phyloP scores from a whole-genome alignment of 345 rosid species.

The Cardamine occulta region DNA sequence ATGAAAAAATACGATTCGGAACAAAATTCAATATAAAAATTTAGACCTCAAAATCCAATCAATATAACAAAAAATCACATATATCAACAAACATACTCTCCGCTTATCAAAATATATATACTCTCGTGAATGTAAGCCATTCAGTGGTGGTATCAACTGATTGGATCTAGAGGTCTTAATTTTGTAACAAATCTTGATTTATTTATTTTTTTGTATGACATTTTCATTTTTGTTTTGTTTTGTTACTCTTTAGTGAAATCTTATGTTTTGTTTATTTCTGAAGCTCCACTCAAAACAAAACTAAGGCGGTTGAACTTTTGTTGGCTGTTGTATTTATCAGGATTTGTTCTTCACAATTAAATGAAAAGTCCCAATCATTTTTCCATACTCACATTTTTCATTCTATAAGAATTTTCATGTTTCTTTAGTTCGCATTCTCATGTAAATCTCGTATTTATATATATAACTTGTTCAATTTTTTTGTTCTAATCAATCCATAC shows the following conservation, averaged over 20 bases:
- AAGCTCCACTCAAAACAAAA: not conserved
- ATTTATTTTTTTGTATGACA: too few species aligned
- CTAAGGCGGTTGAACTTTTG: not conserved
- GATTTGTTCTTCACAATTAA: not conserved
- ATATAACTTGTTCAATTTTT: too few species aligned
- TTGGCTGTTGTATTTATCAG: not conserved
- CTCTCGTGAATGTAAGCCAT: too few species aligned
- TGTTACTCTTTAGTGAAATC: not conserved
- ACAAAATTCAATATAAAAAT: too few species aligned
- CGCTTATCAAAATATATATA: too few species aligned
- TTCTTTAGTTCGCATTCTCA: not conserved
- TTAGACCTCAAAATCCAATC: too few species aligned
- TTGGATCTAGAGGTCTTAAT: not conserved
- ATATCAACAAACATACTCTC: too few species aligned
- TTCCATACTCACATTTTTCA: not conserved
- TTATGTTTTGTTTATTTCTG: too few species aligned
- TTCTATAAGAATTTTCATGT: not conserved
- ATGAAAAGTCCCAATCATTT: not conserved
- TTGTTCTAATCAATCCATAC: not conserved
- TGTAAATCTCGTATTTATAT: too few species aligned
- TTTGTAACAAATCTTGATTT: not conserved
- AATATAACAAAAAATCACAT: too few species aligned
- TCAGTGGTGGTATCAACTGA: not conserved
- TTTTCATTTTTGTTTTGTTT: not conserved
- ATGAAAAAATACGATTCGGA: too few species aligned